These are phyloP conservation scores for Nakaseomyces nivariensis DNA, from an alignment of 1,139 yeast species.

Conservation along the genomic window DNA sequence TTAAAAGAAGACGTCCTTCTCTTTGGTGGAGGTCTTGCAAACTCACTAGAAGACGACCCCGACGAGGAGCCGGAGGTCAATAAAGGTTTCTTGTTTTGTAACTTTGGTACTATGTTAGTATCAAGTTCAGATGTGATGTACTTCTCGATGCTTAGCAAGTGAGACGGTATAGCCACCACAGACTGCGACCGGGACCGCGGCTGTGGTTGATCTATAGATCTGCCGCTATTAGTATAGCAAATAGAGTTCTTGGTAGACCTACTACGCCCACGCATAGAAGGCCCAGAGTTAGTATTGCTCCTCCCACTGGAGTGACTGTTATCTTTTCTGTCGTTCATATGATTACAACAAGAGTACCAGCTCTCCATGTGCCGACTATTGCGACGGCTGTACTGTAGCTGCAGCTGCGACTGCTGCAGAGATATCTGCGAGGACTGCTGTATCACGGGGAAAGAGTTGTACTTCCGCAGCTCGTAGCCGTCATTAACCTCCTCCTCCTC, in stretches of 20 bases:
- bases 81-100: background rate
- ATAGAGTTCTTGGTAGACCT: constrained; percentile 1
- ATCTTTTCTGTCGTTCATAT: background rate
- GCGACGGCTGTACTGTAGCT: background rate
- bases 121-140: constrained; percentile 4
- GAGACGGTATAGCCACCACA: constrained; percentile 4
- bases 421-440: background rate
- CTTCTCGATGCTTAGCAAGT: constrained; percentile 2
- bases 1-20: constrained; percentile 22
- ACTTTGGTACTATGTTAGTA: background rate
- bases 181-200: constrained; percentile 4
- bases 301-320: background rate
- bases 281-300: background rate
- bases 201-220: background rate
- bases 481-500: background rate
- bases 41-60: background rate
- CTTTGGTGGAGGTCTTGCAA: background rate
- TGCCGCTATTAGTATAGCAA: background rate
- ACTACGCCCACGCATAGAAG: background rate
- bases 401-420: background rate
- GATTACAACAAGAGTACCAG: background rate
- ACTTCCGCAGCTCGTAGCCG: background rate
- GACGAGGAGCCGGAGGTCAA: constrained; percentile 1
- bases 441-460: background rate
- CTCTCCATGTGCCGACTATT: background rate